A percentile compares a stretch with the other conserved stretches of the same genome.
Evolutionary conservation across 305 asterid genomes (phyloP).

Genomic region (Fraxinus velutina): DNA sequence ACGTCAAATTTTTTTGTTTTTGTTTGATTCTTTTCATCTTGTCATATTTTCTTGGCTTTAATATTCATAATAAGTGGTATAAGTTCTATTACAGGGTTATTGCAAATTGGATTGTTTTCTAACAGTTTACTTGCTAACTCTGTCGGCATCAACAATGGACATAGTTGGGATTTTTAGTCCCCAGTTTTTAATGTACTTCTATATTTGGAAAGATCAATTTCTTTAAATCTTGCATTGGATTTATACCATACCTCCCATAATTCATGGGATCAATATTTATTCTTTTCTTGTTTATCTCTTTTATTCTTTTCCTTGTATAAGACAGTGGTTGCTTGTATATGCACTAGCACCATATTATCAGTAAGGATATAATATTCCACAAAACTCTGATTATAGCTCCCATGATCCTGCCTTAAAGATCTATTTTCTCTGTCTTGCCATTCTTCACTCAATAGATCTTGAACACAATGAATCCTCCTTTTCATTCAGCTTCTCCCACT

Average conservation of each 20-base stretch:
- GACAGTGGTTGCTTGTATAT: background rate
- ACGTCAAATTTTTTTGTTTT: no score
- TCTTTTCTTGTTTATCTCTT: background rate
- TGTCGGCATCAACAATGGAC: background rate
- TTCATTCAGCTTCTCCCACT: background rate
- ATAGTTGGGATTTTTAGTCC: background rate
- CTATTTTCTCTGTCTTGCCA: background rate
- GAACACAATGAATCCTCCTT: background rate
- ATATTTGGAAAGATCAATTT: background rate
- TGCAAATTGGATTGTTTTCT: no score
- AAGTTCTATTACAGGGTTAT: no score
- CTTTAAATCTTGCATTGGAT: background rate
- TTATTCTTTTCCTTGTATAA: background rate
- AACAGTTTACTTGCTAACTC: background rate
- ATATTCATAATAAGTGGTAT: no score
- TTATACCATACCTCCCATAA: no score
- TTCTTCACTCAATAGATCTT: no score
- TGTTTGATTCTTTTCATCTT: no score
- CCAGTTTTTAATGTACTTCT: background rate
- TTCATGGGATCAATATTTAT: background rate
- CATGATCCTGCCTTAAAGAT: background rate
- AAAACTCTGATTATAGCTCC: background rate
- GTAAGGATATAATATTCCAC: background rate
- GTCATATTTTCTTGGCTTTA: no score
- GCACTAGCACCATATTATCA: background rate